Evolutionary conservation across 176 grass and related monocot species (phyloP), one percentile per base, ranked within the genome.

Genomic region (Calamus simplicifolius): DNA sequence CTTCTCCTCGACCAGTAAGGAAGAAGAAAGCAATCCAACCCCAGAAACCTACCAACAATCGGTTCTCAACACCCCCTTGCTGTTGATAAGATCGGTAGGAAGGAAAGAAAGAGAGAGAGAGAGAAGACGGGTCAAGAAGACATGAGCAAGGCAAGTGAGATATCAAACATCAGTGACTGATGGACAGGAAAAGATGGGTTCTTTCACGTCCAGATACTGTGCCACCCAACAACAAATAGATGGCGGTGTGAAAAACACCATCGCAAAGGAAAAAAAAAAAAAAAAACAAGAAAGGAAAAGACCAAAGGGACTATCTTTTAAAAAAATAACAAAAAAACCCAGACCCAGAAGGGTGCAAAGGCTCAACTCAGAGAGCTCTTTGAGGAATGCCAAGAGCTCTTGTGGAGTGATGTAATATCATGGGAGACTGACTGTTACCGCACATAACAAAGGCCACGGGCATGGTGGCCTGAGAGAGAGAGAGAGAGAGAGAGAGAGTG

Each of bases 141-240:
- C 69, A 62, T 53, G 29, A 55, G 49, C 12, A 50, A 53, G 63
- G 67, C 66, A 75, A 72, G 75, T 73, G 76, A 84, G 76, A 23
- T 58, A 82, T 82, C 81, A 85, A 72, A 66, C 48, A 58, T 77
- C 68, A 68, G 81, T 75, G 70, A 62, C 56, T 82, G 76, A 62
- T 53, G 65, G 85, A 85, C 69, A 82, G 56, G 66, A 82, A 81
- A 84, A 53, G 77, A 89, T 82, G 75, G 69, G 55, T 69, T 71
- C 72, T 80, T 78, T 89, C 85, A 70, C 72, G 72, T 89, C 85
- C 65, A 70, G 18, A 58, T 27, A 76, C 72, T 73, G 52, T 69
- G 69, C 67, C 77, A 74, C 48, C 63, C 21, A 80, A 59, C 65
- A 73, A 58, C 50, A 16, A 28, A 59, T 49, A 23, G 16, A 28